Evolutionary conservation across 345 rosid species (phyloP), one percentile per base, ranked within the genome.

Genomic region (Pistacia vera): DNA sequence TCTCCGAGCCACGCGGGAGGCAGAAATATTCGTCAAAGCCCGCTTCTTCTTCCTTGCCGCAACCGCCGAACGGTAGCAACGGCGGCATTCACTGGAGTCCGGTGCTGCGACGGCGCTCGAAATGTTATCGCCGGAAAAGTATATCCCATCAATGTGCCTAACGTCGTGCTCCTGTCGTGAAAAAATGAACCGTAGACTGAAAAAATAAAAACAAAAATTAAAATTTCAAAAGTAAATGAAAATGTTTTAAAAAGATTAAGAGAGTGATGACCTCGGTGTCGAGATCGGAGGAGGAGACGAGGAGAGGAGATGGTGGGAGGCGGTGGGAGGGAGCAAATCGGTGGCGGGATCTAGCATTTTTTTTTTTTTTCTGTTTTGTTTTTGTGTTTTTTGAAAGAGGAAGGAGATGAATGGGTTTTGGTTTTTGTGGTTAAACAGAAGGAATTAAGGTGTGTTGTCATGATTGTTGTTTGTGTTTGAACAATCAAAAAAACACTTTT

Each of bases 101-200:
- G 92, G 13, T 79, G 81, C 65, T 81, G 90, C 1, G 98, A 85
- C 0, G 92, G 85, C 35, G 91, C 89, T 71, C 94, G 74, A 76
- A 94, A 87, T 13, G 93, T 77, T 70, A 89, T 77, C 56, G 97
- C 86, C 5, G 97, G 87, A 82, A 89, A 93, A 59, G 83, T 93
- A n/a, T 10, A 91, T 2, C 98, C 98, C 98, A 95, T 95, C 51
- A 95, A 86, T 33, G 98, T 93, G 1, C 98, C 98, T 7, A 95
- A 80, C 16, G 97, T 89, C 52, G 94, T 93, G 97, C 98, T 95
- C 85, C 98, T 84, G 63, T 95, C 98, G 68, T 91, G 98, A 83
- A 95, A 95, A 88, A 95, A 95, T 2, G 98, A 93, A 3, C 97
- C 98, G 98, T 95, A 4, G 98, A 95, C 98, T 93, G 80, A 3